Percentiles rank a stretch among this genome's conserved stretches.
phyloP scores from a whole-genome alignment of 306 rosid species.

The Pterocarpus santalinus region DNA sequence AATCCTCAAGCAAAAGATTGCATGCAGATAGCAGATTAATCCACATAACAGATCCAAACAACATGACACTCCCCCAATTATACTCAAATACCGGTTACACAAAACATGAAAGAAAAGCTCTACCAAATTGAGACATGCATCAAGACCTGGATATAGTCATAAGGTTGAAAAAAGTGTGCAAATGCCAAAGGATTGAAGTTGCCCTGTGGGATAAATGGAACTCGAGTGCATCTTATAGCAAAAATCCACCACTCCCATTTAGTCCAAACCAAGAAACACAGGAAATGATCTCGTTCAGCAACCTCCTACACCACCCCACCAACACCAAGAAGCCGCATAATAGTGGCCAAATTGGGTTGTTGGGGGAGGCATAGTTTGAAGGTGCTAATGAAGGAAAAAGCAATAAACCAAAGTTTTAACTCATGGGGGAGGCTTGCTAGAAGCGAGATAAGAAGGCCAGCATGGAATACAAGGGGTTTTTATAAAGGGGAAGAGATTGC shows the following conservation, averaged over 20 bases:
- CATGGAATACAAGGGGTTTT: conserved; percentile 18
- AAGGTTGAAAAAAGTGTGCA: not conserved
- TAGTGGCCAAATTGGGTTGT: not conserved
- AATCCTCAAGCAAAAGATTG: conserved; percentile 7
- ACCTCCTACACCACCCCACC: conserved; percentile 22
- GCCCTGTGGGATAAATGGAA: conserved; percentile 51
- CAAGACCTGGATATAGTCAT: conserved; percentile 1
- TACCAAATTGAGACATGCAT: not conserved
- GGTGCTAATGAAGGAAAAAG: not conserved
- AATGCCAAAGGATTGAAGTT: conserved; percentile 61
- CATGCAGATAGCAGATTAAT: not conserved
- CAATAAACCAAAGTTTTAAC: not conserved
- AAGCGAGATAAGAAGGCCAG: conserved; percentile 12
- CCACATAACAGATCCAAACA: conserved; percentile 20
- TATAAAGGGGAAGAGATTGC: not conserved
- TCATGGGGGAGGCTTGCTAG: not conserved
- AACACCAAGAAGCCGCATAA: not conserved
- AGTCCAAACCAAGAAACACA: conserved; percentile 36
- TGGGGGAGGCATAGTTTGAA: conserved; percentile 26
- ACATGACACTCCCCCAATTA: conserved; percentile 16
- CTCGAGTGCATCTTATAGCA: not conserved
- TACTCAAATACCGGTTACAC: conserved; percentile 7
- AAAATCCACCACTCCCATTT: conserved; percentile 18
- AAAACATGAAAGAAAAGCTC: not conserved
- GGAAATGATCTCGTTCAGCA: conserved; percentile 28